Conservation (phyloP, 2,329 filamentous ascomycete species). For the Diaporthe helianthi region DNA sequence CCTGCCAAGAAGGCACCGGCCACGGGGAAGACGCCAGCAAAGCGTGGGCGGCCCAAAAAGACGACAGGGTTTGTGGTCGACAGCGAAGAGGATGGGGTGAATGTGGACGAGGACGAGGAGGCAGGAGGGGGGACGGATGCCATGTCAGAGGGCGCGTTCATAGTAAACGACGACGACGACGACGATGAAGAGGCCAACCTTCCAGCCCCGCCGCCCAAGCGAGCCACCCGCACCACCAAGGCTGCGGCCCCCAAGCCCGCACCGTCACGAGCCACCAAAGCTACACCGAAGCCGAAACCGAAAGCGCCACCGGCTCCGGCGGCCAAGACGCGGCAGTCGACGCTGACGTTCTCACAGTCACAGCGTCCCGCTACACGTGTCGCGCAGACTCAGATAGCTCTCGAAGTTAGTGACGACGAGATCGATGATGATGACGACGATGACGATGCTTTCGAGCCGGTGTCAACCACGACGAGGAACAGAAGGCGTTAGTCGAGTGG, state of each 20-base stretch:
- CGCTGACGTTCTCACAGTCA: conserved; percentile 56
- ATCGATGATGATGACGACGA: conserved; percentile 63
- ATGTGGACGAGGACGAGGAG: conserved; percentile 48
- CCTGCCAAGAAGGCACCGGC: conserved; percentile 47
- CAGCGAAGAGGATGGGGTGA: conserved; percentile 48
- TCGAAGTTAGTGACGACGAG: conserved; percentile 71
- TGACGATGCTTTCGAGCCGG: conserved; percentile 57
- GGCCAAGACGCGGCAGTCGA: conserved; percentile 49
- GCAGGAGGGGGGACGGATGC: conserved; percentile 18
- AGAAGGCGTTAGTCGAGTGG: conserved; percentile 26
- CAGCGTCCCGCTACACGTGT: conserved; percentile 40
- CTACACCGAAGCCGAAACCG: not conserved
- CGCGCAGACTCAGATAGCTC: conserved; percentile 53
- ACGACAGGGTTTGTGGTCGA: conserved; percentile 47
- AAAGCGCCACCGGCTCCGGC: conserved; percentile 37
- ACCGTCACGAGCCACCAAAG: conserved; percentile 42
- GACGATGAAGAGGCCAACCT: conserved; percentile 47
- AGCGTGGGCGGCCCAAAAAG: conserved; percentile 53
- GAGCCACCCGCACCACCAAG: conserved; percentile 37
- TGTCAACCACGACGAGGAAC: conserved; percentile 45
- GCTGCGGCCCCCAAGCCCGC: conserved; percentile 37
- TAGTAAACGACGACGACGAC: conserved; percentile 44
- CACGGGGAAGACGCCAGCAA: conserved; percentile 53
- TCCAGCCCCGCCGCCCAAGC: conserved; percentile 48
- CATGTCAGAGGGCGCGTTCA: conserved; percentile 43